Evolutionary conservation across 306 rosid genomes (phyloP), one percentile per base, ranked within the genome.

Genomic region (Glycyrrhiza uralensis): DNA sequence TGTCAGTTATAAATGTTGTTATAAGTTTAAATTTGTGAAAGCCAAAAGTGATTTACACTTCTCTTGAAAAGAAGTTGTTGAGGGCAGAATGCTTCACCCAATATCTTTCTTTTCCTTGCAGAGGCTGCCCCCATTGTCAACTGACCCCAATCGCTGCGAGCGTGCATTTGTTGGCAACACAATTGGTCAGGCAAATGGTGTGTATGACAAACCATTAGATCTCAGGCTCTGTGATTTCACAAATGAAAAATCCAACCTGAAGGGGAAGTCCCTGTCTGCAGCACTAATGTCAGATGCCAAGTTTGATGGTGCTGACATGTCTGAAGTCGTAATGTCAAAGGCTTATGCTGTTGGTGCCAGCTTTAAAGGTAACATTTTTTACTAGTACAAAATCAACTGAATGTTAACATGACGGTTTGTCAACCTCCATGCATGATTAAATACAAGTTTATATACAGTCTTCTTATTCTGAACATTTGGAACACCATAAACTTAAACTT

Each of bases 231-330:
- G 97, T 68, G 92, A 94, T 74, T 93, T 39, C 79, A 81, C 97
- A 12, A 89, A 94, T 59, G 98, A 94, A 7, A 91, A 87, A 70
- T 50, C 66, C 77, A 92, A 94, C 77, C 79, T 94, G 7, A 94
- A 94, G 80, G 97, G 98, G 35, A 94, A 94, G 75, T 66, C 97
- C 47, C 91, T 94, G 13, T 85, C 97, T 2, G 98, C 97, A 64
- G 97, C 98, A 29, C 97, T 94, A 68, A 86, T 94, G 98, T 89
- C 97, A 2, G 95, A 86, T 55, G 97, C 98, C 7, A 94, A 87
- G 87, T 94, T 94, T 73, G 97, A 94, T 76, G 97, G 98, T 46
- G 98, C 98, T 7, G 97, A 93, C 89, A 89, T 93, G 96, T 0
- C 96, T 24, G 98, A 93, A 81, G 98, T 93, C 45, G 87, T 93